Base-by-base conservation (phyloP, 2,329 filamentous ascomycete species). In the Cadophora gregata region DNA sequence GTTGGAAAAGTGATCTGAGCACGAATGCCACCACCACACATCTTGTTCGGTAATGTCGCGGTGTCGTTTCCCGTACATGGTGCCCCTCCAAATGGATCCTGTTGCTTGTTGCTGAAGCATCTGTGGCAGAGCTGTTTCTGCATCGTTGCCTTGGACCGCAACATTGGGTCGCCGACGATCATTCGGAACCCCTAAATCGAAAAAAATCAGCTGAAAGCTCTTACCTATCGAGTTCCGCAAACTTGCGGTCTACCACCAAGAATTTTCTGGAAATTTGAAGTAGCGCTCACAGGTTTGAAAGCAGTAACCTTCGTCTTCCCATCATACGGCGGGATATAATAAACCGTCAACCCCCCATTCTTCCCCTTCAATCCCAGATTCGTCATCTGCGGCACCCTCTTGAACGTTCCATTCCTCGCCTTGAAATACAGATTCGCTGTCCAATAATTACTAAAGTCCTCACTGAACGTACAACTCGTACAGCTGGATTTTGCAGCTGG, bases 1-100 rank as follows among this genome's bases (percentile, higher is more conserved):
- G 82, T 82, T 1, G 85, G 86, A 75, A 88, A 88, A 72, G 81
- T 83, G 25, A 87, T 78, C 71, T 87, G 82, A 10, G 82, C 79
- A 31, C 85, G 81, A 25, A 82, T 78, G 50, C 85, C 80, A 24
- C 80, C 76, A 10, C 80, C 79, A 73, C 87, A 88, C 66, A 83
- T 83, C 67, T 80, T 80, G 69, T 81, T 80, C 1, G 86, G 87
- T 33, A 90, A 81, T 12, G 79, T 77, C 14, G 78, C 78, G 2
- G 80, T 83, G 63, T 87, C 82, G 38, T 78, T 77, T n/a, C 76
- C 75, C 55, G 75, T 78, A 63, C 79, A 80, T 50, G 75, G 65
- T 75, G 59, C 59, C 4, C 59, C 59, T 33, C 59, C 59, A 25
- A 62, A 62, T 19, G 59, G 59, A 50, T 50, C 74, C 66, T 75